These are phyloP conservation scores for Oidium heveae DNA, from an alignment of 2,329 filamentous ascomycete species.

Conservation along the genomic window DNA sequence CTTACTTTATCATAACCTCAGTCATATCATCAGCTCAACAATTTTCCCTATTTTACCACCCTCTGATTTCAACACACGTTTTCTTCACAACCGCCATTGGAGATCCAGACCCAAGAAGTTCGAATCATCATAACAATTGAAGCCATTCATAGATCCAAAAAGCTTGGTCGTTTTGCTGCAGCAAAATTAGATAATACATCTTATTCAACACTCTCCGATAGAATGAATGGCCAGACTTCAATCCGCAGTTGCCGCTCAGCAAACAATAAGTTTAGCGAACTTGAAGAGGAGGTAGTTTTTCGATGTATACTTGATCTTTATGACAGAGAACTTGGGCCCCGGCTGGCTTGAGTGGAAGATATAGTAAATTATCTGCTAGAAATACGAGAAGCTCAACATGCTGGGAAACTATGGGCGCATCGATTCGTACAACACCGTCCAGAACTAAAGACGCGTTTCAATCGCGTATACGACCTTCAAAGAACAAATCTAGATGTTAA, in stretches of 20 bases:
- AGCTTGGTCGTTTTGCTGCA: constrained; percentile 1
- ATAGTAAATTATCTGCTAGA: neutral
- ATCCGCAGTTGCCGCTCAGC: constrained; percentile 1
- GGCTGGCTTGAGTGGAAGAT: neutral
- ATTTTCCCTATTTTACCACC: too few relatives aligned
- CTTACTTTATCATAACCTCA: too few relatives aligned
- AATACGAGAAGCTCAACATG: neutral
- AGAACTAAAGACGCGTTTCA: constrained; percentile 5
- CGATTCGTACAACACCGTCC: constrained; percentile 4
- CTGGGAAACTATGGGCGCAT: neutral
- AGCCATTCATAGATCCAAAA: constrained; percentile 1
- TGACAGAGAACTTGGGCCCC: neutral
- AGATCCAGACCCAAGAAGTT: neutral
- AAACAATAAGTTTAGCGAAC: neutral
- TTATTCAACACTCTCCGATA: constrained; percentile 1
- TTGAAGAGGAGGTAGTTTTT: constrained; percentile 1
- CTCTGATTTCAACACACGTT: neutral
- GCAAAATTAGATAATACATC: constrained; percentile 4
- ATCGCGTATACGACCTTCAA: constrained; percentile 5
- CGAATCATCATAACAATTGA: neutral
- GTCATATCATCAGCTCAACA: too few relatives aligned
- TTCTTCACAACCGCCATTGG: neutral
- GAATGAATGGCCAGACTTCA: constrained; percentile 2
- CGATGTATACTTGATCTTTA: neutral
- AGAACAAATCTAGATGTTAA: constrained; percentile 4